Percentiles rank a stretch among this genome's conserved stretches.
Conservation (phyloP, 371 early-diverging fungal species). For the Mucor circinelloides region DNA sequence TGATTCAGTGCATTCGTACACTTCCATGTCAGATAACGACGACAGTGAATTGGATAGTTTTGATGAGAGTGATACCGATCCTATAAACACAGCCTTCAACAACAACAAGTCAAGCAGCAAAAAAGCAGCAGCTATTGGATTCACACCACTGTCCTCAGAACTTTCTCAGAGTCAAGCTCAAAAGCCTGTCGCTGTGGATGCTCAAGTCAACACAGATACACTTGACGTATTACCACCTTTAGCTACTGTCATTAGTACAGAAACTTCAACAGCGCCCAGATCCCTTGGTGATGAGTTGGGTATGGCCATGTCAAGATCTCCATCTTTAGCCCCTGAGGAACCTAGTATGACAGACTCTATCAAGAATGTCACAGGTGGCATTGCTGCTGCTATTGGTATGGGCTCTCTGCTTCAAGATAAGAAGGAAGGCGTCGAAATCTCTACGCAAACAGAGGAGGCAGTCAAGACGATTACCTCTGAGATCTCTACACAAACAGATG, state of each 20-base stretch:
- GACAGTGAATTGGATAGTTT: conserved; percentile 31
- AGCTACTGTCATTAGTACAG: background rate
- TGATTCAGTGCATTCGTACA: conserved; percentile 26
- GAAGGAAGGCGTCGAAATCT: conserved; percentile 3
- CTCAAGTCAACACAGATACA: conserved; percentile 21
- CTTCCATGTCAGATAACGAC: conserved; percentile 31
- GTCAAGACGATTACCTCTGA: background rate
- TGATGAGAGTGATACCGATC: conserved; percentile 17
- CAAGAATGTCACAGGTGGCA: conserved; percentile 14
- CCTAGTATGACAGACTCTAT: background rate
- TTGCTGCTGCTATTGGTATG: conserved; percentile 1
- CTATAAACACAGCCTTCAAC: background rate
- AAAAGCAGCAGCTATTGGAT: conserved; percentile 14
- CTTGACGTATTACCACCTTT: conserved; percentile 1
- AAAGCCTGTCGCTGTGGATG: conserved; percentile 19
- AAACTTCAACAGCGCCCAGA: conserved; percentile 9
- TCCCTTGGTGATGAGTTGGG: conserved; percentile 36
- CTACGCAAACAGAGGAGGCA: conserved; percentile 5
- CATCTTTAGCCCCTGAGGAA: conserved; percentile 10
- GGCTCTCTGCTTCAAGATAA: background rate
- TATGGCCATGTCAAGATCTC: conserved; percentile 8
- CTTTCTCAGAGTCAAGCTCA: conserved; percentile 28
- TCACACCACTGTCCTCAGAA: conserved; percentile 31
- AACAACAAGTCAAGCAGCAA: background rate
- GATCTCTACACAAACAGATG: conserved; percentile 8